Percentiles rank a stretch among this genome's conserved stretches.
Conservation (phyloP, 2,329 filamentous ascomycete genomes). For the Alternaria infectoria region DNA sequence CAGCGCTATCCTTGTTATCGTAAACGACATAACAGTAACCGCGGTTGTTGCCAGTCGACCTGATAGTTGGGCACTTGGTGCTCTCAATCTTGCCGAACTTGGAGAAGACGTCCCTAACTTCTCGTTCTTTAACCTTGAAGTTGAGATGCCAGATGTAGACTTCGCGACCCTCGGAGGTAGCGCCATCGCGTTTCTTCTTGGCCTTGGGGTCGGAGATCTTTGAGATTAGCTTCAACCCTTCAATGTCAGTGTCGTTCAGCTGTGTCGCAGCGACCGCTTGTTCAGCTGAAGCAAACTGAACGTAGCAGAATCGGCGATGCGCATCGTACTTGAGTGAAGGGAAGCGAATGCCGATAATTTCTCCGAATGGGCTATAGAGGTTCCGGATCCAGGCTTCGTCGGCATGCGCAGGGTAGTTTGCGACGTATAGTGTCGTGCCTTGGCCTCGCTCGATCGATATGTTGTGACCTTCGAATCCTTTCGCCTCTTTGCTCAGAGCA, state of each 20-base stretch:
- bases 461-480: constrained; percentile 74
- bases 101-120: constrained; percentile 73
- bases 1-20: constrained; percentile 68
- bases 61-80: constrained; percentile 70
- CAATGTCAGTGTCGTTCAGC: constrained; percentile 73
- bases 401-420: constrained; percentile 83
- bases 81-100: constrained; percentile 78
- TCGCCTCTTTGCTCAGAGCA: constrained; percentile 81
- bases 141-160: constrained; percentile 84
- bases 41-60: constrained; percentile 70
- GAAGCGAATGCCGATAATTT: constrained; percentile 84
- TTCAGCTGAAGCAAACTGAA: constrained; percentile 74
- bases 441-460: constrained; percentile 78
- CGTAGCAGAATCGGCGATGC: constrained; percentile 91
- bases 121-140: constrained; percentile 76
- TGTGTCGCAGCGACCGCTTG: constrained; percentile 63
- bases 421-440: constrained; percentile 83
- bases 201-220: constrained; percentile 84
- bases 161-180: constrained; percentile 86
- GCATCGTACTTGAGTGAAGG: constrained; percentile 90
- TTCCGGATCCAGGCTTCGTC: constrained; percentile 73
- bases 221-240: constrained; percentile 71
- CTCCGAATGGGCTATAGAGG: constrained; percentile 73
- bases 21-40: constrained; percentile 85
- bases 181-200: constrained; percentile 79